Evolutionary conservation across 768 basidiomycete species (phyloP), one percentile per base, ranked within the genome.

Genomic region (Naganishia randhawae): DNA sequence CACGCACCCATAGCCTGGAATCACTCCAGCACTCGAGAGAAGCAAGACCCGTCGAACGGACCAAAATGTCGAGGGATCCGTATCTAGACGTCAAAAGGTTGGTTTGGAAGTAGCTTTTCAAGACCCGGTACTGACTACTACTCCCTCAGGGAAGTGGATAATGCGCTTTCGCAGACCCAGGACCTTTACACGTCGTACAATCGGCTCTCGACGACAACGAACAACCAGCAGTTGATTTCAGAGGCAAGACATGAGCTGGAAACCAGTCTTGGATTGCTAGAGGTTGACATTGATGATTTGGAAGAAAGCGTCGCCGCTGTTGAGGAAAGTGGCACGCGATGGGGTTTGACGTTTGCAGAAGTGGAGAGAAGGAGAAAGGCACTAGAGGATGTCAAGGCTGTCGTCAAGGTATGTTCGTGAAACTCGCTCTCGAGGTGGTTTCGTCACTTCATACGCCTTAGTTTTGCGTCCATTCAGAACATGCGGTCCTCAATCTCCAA

Each of bases 231-330:
- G 25, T 7, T 61, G 39, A 61, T 67, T 3, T 8, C 17, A 22
- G 73, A 77, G 63, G 72, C 76, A 2, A 69, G 65, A 74, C 68
- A 78, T 4, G 77, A 91, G 89, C 81, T 96, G 63, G 87, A 87
- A 78, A 87, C 86, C 0, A 89, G 89, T 1, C 84, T 98, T 10
- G 84, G 86, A 0, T 81, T 88, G 1, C 81, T 97, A 31, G 90
- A 93, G 75, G 88, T 89, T 0, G 94, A 97, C 81, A 77, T 95
- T 27, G 91, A 92, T 69, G 92, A 92, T 77, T 81, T 98, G n/a
- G 93, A 96, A 57, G 91, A 92, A 75, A 92, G 91, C 74, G 93
- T 98, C 50, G 88, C 86, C 77, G 90, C 92, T 48, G 90, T 96
- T 0, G 94, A 95, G 76, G 85, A 86, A 13, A 89, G 87, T 0